A percentile compares a stretch with the other conserved stretches of the same genome.
Evolutionary conservation across 345 rosid genomes (phyloP).

Genomic region (Iberis pinnata): DNA sequence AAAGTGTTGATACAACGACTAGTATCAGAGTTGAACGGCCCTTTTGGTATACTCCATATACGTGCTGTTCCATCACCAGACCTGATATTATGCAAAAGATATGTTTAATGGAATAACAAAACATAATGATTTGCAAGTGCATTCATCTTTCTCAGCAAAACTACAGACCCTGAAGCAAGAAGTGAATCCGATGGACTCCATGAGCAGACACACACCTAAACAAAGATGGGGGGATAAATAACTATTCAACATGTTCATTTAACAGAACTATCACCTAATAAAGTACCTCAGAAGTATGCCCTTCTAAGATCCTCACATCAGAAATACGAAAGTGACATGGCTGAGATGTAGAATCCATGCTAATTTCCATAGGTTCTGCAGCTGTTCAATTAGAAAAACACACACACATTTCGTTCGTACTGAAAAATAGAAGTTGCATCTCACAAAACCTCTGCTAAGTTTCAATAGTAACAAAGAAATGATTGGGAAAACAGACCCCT

Average conservation of each 20-base stretch:
- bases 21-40: constrained; percentile 42
- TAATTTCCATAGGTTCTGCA: constrained; percentile 77
- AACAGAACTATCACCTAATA: constrained; percentile 10
- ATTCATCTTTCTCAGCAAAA: constrained; percentile 14
- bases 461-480: constrained; percentile 7
- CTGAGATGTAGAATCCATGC: constrained; percentile 43
- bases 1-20: constrained; percentile 47
- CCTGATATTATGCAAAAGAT: constrained; percentile 33
- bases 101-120: neutral
- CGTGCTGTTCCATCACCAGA: constrained; percentile 99
- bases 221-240: neutral
- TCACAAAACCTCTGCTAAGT: neutral
- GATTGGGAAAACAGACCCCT: constrained; percentile 35
- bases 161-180: constrained; percentile 95
- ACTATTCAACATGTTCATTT: constrained; percentile 2
- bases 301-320: constrained; percentile 94
- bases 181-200: constrained; percentile 99
- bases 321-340: constrained; percentile 63
- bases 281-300: constrained; percentile 94
- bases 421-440: neutral
- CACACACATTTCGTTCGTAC: neutral
- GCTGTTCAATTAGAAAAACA: constrained; percentile 28
- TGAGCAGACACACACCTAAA: constrained; percentile 96
- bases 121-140: neutral
- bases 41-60: constrained; percentile 83